phyloP scores from a whole-genome alignment of 805 yeast genomes.

The Cyberlindnera subsufficiens region DNA sequence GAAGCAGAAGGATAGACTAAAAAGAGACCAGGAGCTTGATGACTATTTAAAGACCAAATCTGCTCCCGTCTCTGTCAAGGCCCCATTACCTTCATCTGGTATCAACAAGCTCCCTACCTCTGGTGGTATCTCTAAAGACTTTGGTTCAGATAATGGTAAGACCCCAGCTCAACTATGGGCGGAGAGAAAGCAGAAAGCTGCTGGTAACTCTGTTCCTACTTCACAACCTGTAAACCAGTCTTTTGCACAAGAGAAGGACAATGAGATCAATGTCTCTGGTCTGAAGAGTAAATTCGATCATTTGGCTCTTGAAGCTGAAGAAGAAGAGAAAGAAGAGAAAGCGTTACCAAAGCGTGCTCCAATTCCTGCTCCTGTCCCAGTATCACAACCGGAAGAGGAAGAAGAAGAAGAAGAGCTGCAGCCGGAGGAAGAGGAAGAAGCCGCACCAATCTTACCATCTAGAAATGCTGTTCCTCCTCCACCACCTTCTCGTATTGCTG shows the following conservation, averaged over 20 bases:
- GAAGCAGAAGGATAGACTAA: conserved; percentile 28
- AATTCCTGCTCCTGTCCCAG: conserved; percentile 9
- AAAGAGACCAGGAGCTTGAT: conserved; percentile 30
- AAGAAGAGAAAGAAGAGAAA: conserved; percentile 21
- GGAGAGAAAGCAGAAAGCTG: conserved; percentile 55
- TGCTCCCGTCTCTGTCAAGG: conserved; percentile 20
- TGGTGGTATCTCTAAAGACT: conserved; percentile 55
- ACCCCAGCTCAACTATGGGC: conserved; percentile 98
- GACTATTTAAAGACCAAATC: conserved; percentile 30
- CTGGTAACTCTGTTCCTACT: conserved; percentile 17
- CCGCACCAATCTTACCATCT: conserved; percentile 12
- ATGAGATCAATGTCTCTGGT: conserved; percentile 25
- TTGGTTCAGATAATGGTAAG: conserved; percentile 68
- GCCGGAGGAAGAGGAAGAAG: conserved; percentile 10
- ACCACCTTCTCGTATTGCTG: conserved; percentile 18
- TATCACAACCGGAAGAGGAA: conserved; percentile 5
- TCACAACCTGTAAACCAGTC: conserved; percentile 18
- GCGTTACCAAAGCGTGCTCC: conserved; percentile 8
- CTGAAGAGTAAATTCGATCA: conserved; percentile 33
- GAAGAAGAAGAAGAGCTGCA: not conserved
- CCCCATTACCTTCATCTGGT: conserved; percentile 20
- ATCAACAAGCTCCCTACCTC: conserved; percentile 35
- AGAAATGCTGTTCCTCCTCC: conserved; percentile 23
- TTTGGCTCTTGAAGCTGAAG: conserved; percentile 18
- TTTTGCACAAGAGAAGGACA: conserved; percentile 26